phyloP scores from a whole-genome alignment of 75 land plant genomes.

The Adiantum capillusveneris region DNA sequence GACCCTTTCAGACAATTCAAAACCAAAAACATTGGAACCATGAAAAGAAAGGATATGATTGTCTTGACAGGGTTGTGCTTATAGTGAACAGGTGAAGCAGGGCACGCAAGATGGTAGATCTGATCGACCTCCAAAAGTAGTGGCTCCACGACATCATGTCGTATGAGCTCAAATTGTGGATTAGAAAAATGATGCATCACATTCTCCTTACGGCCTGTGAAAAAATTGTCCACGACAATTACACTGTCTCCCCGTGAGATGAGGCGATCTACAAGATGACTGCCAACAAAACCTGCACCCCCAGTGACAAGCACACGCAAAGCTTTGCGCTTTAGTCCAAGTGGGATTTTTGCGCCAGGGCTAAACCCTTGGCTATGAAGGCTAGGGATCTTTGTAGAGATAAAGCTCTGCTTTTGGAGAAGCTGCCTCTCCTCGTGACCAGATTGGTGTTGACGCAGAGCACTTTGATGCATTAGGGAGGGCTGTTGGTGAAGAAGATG shows the following conservation, averaged over 20 bases:
- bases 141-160: constrained; percentile 96
- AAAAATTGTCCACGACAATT: constrained; percentile 95
- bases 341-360: constrained; percentile 61
- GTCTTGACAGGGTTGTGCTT: constrained; percentile 97
- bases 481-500: background rate
- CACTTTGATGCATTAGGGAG: background rate
- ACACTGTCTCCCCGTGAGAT: constrained; percentile 83
- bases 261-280: constrained; percentile 85
- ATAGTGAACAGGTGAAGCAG: constrained; percentile 96
- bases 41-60: constrained; percentile 98
- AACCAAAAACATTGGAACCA: no score
- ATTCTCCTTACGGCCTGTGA: constrained; percentile 95
- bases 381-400: no score
- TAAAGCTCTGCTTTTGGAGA: background rate
- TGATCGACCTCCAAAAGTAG: constrained; percentile 85
- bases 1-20: no score
- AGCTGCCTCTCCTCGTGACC: background rate
- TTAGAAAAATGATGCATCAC: constrained; percentile 90
- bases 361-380: background rate
- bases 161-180: constrained; percentile 81
- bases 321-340: constrained; percentile 75
- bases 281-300: constrained; percentile 93
- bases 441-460: background rate
- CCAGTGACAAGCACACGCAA: constrained; percentile 83
- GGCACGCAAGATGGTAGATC: constrained; percentile 97